These are phyloP conservation scores for Curvularia hawaiiensis DNA, from an alignment of 2,329 filamentous ascomycete species.

Conservation along the genomic window DNA sequence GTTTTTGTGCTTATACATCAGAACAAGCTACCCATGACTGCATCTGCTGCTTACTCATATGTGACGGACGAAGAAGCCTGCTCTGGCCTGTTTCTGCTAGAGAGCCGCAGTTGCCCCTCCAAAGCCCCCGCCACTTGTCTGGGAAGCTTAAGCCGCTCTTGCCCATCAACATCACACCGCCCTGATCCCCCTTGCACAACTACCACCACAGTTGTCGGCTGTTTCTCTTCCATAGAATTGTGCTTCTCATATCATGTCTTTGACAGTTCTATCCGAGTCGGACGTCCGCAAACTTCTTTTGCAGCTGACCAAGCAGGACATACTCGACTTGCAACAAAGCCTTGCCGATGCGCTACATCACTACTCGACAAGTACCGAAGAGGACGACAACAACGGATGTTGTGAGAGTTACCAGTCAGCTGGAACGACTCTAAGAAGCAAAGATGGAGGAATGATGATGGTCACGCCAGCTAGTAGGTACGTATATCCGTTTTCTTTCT, in stretches of 20 bases:
- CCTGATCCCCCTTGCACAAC: neutral
- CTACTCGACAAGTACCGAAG: constrained; percentile 67
- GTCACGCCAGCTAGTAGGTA: constrained; percentile 67
- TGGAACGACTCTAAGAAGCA: constrained; percentile 64
- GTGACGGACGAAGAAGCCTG: constrained; percentile 1
- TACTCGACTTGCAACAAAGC: constrained; percentile 61
- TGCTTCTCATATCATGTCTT: constrained; percentile 54
- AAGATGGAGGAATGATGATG: constrained; percentile 66
- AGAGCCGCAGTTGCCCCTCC: constrained; percentile 23
- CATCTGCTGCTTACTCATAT: constrained; percentile 16
- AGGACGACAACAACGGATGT: constrained; percentile 58
- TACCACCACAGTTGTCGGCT: neutral
- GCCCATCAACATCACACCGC: constrained; percentile 10
- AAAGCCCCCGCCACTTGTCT: constrained; percentile 18
- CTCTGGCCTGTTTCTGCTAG: constrained; percentile 3
- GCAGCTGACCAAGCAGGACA: constrained; percentile 61
- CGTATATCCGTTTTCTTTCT: neutral
- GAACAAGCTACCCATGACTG: neutral
- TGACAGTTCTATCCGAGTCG: constrained; percentile 63
- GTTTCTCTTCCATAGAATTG: neutral
- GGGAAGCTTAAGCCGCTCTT: constrained; percentile 10
- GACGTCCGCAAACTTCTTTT: constrained; percentile 62
- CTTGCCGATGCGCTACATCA: constrained; percentile 66
- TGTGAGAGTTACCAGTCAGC: constrained; percentile 66
- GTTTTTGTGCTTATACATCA: constrained; percentile 5